Evolutionary conservation across 495 filamentous ascomycete species (phyloP), one percentile per base, ranked within the genome.

Genomic region (Tuber aestivum): DNA sequence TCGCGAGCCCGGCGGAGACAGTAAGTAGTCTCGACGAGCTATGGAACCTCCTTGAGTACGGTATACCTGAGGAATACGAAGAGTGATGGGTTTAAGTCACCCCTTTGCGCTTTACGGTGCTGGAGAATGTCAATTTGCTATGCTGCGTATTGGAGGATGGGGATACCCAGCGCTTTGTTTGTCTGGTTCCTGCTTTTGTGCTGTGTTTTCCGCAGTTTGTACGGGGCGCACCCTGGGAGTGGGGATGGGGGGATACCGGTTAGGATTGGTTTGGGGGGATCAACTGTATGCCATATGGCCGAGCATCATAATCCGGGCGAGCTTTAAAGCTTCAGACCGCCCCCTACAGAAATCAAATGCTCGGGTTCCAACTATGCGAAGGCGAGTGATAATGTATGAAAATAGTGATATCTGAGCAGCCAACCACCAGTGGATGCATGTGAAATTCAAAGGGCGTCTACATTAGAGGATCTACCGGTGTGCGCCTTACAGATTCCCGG

Each of bases 1-100:
- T 99, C 77, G 94, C 96, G 20, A 97, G 87, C 81, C 95, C 95
- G 0, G 86, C 87, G 1, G 96, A 99, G 86, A 98, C 96, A 48
- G 92, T 97, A 10, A 89, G 91, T 78, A 84, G 97, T 74, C 84
- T 98, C 70, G 94, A 97, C 82, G 94, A 98, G 85, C 84, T 97
- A 82, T 86, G 84, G 9, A 88, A 88, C 40, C 78, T 87, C 74
- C 79, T 83, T 48, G 82, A 83, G 50, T 72, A 81, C 65, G 81
- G 79, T 37, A 41, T 82, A 38, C 73, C 80, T 12, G 69, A 41
- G 38, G 74, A 77, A 16, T 32, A 16, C n/a, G 12, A 32, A n/a
- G n/a, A 65, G 27, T 65, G 27, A 35, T 35, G 32, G 32, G 35
- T 65, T 7, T 27, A 32, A 4, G 56, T 65, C 27, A 23, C 7